Evolutionary conservation across 352 stramenopile species (phyloP).

Genomic region (Pythium rishiriense): DNA sequence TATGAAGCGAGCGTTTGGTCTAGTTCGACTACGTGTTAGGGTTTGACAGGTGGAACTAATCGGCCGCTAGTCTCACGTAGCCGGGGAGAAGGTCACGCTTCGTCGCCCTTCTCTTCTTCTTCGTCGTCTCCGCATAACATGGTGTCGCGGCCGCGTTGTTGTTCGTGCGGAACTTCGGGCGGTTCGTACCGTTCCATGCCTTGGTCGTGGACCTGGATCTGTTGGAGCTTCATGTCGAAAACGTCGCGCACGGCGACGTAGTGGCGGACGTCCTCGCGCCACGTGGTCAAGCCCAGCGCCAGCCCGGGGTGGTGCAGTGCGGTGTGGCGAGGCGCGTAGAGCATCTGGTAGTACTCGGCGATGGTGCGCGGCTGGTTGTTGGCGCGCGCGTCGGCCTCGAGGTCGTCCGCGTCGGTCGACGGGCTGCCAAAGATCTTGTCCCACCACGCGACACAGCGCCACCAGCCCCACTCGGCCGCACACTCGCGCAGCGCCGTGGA

Average conservation of each 20-base stretch:
- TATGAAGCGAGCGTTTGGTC: too few relatives aligned
- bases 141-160: not conserved
- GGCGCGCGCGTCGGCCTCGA: not conserved
- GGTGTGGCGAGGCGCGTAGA: conserved; percentile 4
- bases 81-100: not conserved
- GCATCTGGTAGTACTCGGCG: conserved; percentile 10
- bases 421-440: not conserved
- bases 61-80: not conserved
- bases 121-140: conserved; percentile 10
- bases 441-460: not conserved
- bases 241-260: conserved; percentile 34
- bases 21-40: too few relatives aligned
- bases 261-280: conserved; percentile 64
- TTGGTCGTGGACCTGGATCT: conserved; percentile 36
- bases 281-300: conserved; percentile 53
- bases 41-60: too few relatives aligned
- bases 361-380: conserved; percentile 4
- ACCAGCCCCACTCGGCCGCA: conserved; percentile 8
- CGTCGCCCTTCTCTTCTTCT: conserved; percentile 8
- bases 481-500: conserved; percentile 8
- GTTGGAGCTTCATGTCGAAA: conserved; percentile 53
- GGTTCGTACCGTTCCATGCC: conserved; percentile 8
- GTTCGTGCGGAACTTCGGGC: not conserved
- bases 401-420: not conserved
- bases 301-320: conserved; percentile 13